phyloP scores from a whole-genome alignment of 192 early-diverging fungal genomes.

The Backusella psychrophila region DNA sequence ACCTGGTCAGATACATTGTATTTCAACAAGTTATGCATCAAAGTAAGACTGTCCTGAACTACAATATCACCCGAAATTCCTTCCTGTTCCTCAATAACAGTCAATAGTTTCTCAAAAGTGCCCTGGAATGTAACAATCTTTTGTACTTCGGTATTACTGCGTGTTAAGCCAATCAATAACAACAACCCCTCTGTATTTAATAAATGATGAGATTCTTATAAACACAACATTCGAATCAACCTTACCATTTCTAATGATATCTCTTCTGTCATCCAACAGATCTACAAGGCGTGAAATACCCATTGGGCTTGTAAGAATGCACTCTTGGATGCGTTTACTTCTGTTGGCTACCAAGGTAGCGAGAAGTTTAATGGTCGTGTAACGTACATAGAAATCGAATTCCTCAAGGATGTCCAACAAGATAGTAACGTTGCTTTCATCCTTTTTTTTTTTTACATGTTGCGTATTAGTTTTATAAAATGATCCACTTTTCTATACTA shows the following conservation, averaged over 20 bases:
- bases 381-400: constrained; percentile 94
- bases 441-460: constrained; percentile 39
- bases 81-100: constrained; percentile 87
- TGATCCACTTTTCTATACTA: background rate
- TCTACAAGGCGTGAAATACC: constrained; percentile 89
- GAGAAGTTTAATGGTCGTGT: constrained; percentile 85
- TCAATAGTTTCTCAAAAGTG: constrained; percentile 91
- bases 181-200: constrained; percentile 77
- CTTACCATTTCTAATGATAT: constrained; percentile 93
- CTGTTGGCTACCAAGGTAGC: constrained; percentile 66
- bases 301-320: constrained; percentile 82
- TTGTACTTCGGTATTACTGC: constrained; percentile 93
- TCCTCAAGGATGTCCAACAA: constrained; percentile 89
- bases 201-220: background rate
- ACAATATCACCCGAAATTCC: constrained; percentile 92
- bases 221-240: background rate
- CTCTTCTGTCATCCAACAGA: constrained; percentile 87
- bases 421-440: constrained; percentile 67
- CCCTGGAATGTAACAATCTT: constrained; percentile 99
- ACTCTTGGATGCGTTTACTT: constrained; percentile 69
- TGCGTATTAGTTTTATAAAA: background rate
- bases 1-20: constrained; percentile 99
- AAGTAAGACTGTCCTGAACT: constrained; percentile 93
- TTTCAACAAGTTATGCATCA: constrained; percentile 88
- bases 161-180: constrained; percentile 88